Conservation (phyloP, 2,329 filamentous ascomycete genomes). For the Cordyceps tenuipes region DNA sequence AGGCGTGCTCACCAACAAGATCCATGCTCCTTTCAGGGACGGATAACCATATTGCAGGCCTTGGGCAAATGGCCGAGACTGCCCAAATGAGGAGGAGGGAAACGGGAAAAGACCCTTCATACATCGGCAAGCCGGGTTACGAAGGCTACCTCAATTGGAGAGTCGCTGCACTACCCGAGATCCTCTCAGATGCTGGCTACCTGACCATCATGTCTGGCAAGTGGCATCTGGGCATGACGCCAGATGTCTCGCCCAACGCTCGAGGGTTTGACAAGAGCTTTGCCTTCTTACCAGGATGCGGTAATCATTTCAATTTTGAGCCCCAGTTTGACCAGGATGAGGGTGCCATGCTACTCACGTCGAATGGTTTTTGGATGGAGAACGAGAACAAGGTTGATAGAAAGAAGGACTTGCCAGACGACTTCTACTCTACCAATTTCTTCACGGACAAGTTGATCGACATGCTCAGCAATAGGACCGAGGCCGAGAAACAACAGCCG, state of each 20-base stretch:
- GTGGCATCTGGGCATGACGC: conserved; percentile 53
- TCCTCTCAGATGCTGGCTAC: conserved; percentile 51
- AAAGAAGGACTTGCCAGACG: conserved; percentile 31
- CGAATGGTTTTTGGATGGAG: conserved; percentile 16
- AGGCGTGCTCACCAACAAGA: neutral
- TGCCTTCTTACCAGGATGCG: conserved; percentile 52
- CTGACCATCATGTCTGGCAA: conserved; percentile 54
- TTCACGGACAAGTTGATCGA: conserved; percentile 44
- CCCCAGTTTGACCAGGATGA: conserved; percentile 27
- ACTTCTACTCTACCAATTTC: conserved; percentile 45
- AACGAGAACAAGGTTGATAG: conserved; percentile 16
- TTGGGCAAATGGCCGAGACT: conserved; percentile 32
- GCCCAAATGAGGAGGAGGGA: neutral
- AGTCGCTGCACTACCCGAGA: conserved; percentile 49
- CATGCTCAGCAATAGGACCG: conserved; percentile 21
- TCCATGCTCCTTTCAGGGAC: conserved; percentile 48
- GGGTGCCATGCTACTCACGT: conserved; percentile 24
- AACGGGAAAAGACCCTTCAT: conserved; percentile 23
- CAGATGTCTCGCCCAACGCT: conserved; percentile 45
- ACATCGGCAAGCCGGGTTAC: conserved; percentile 51
- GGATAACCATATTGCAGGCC: conserved; percentile 49
- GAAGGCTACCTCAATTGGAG: conserved; percentile 55
- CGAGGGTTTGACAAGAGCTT: conserved; percentile 53
- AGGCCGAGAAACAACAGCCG: conserved; percentile 24
- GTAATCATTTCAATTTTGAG: conserved; percentile 43